phyloP scores from a whole-genome alignment of 345 rosid species.

The Anacardium occidentale region DNA sequence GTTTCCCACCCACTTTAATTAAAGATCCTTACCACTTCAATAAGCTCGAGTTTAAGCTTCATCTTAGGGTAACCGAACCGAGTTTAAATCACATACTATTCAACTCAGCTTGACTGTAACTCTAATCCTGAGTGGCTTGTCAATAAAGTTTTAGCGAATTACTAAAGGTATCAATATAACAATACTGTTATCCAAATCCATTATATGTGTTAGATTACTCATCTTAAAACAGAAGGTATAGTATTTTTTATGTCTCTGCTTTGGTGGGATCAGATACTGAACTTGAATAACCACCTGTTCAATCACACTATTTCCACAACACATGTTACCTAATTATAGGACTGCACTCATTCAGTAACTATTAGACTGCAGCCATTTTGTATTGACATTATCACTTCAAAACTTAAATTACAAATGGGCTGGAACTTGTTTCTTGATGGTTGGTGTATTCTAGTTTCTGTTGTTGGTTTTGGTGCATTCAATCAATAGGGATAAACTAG shows the following conservation, averaged over 20 bases:
- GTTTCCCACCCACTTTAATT: not conserved
- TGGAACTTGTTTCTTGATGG: not conserved
- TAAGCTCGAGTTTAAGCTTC: too few species aligned
- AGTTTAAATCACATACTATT: too few species aligned
- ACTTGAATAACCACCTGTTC: too few species aligned
- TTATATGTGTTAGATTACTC: not conserved
- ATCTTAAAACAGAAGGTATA: not conserved
- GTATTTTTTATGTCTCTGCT: not conserved
- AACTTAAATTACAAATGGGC: not conserved
- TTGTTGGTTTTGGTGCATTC: slow-evolving; percentile 3
- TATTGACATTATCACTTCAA: not conserved
- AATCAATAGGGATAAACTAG: slow-evolving; percentile 7
- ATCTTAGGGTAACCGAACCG: too few species aligned
- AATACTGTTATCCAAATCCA: not conserved
- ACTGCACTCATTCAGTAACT: not conserved
- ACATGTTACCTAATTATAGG: too few species aligned
- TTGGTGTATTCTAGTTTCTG: not conserved
- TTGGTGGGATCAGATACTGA: not conserved
- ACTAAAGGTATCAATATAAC: not conserved
- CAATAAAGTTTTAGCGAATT: not conserved
- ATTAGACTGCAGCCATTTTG: not conserved
- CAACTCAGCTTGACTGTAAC: too few species aligned
- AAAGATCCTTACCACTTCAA: too few species aligned
- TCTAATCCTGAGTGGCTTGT: not conserved
- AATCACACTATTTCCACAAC: too few species aligned